Conservation (phyloP, 2,329 filamentous ascomycete genomes). For the Xylariaceae sp. region DNA sequence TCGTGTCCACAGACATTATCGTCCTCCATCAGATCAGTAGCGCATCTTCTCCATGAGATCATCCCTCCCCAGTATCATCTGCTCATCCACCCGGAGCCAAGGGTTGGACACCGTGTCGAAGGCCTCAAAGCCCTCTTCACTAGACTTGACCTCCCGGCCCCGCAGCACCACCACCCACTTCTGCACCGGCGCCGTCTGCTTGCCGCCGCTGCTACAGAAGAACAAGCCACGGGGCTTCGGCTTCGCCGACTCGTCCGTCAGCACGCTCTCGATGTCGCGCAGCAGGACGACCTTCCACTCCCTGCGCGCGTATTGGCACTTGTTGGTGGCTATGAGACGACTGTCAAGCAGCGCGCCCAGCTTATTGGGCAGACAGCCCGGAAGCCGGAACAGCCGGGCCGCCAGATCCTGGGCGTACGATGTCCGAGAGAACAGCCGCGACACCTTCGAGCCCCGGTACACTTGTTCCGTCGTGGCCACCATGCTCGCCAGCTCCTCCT, state of each 20-base stretch:
- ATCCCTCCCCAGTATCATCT: neutral
- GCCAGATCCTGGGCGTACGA: constrained; percentile 11
- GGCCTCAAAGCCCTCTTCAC: constrained; percentile 8
- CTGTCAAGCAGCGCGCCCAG: constrained; percentile 15
- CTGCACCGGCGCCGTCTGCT: constrained; percentile 7
- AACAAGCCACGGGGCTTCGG: neutral
- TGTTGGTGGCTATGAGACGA: constrained; percentile 16
- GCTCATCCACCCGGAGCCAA: constrained; percentile 10
- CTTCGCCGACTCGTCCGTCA: constrained; percentile 5
- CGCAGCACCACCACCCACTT: constrained; percentile 17
- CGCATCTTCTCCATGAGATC: neutral
- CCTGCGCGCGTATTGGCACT: constrained; percentile 9
- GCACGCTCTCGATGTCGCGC: constrained; percentile 1
- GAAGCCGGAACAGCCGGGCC: constrained; percentile 10
- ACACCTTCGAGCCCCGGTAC: neutral
- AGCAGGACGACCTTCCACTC: constrained; percentile 17
- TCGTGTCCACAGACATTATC: too few species aligned
- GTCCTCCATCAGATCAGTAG: too few species aligned
- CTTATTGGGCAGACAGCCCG: constrained; percentile 11
- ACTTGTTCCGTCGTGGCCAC: constrained; percentile 3
- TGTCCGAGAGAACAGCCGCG: neutral
- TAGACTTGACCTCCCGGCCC: constrained; percentile 10
- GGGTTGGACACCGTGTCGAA: constrained; percentile 14
- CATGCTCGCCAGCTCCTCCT: constrained; percentile 8
- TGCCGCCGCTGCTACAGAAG: neutral